Percentiles rank a stretch among this genome's conserved stretches.
These are phyloP conservation scores for Sclerotiophoma versabilis DNA, from an alignment of 2,329 filamentous ascomycete genomes.

Conservation along the genomic window DNA sequence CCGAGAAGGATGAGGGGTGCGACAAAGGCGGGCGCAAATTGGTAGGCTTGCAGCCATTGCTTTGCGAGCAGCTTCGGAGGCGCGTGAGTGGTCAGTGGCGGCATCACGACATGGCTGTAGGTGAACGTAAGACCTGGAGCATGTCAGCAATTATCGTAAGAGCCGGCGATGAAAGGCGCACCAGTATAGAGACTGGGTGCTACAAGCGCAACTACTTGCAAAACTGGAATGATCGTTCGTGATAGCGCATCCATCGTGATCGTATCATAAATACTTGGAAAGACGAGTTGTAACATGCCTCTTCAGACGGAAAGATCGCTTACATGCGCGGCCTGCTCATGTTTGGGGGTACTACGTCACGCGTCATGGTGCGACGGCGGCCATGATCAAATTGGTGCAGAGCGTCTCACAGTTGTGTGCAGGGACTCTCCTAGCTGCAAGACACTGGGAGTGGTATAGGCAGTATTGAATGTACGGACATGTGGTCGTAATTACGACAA, in stretches of 20 bases:
- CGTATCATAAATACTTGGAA: neutral
- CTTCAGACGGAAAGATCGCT: neutral
- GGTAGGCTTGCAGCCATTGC: slow-evolving; percentile 52
- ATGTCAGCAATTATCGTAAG: neutral
- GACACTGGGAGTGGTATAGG: too few species aligned
- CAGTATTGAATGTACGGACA: neutral
- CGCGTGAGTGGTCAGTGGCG: slow-evolving; percentile 45
- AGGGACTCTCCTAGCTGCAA: neutral
- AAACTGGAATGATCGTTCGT: neutral
- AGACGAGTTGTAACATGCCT: too few species aligned
- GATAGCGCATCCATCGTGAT: neutral
- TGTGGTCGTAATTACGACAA: neutral
- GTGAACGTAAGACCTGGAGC: slow-evolving; percentile 36
- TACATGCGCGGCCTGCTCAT: neutral
- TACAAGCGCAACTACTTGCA: slow-evolving; percentile 31
- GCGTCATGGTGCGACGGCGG: slow-evolving; percentile 9
- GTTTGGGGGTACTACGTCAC: slow-evolving; percentile 8
- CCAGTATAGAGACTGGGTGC: slow-evolving; percentile 37
- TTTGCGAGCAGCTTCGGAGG: slow-evolving; percentile 45
- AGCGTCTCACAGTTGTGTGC: neutral
- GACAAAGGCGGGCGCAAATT: slow-evolving; percentile 46
- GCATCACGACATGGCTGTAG: slow-evolving; percentile 48
- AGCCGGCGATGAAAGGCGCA: neutral
- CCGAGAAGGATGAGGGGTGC: slow-evolving; percentile 47
- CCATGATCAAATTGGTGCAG: neutral